Percentiles rank a stretch among this genome's conserved stretches.
Conservation (phyloP, 2,329 filamentous ascomycete genomes). For the Hypoxylon sp. region DNA sequence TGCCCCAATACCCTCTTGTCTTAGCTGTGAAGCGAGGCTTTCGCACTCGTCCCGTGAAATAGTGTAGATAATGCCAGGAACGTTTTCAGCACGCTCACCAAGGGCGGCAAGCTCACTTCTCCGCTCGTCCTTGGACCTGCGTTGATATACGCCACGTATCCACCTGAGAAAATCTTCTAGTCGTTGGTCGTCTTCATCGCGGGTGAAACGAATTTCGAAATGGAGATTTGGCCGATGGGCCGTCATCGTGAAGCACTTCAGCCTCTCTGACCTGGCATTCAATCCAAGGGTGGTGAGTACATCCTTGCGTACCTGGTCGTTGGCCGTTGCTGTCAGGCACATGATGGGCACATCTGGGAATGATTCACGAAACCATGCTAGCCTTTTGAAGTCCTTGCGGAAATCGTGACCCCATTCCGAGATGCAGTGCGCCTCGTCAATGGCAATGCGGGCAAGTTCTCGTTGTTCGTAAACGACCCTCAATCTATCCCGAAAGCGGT, state of each 20-base stretch:
- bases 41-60: slow-evolving; percentile 83
- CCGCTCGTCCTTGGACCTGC: slow-evolving; percentile 73
- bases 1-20: slow-evolving; percentile 78
- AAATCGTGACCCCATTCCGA: slow-evolving; percentile 99
- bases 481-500: slow-evolving; percentile 82
- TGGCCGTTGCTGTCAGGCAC: slow-evolving; percentile 93
- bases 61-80: slow-evolving; percentile 86
- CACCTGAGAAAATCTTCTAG: slow-evolving; percentile 82
- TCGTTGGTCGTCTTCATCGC: slow-evolving; percentile 79
- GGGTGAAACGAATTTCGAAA: slow-evolving; percentile 88
- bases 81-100: slow-evolving; percentile 71
- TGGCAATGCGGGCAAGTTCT: slow-evolving; percentile 88
- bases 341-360: slow-evolving; percentile 92
- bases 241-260: slow-evolving; percentile 85
- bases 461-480: slow-evolving; percentile 81
- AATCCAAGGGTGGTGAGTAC: slow-evolving; percentile 83
- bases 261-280: slow-evolving; percentile 67
- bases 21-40: slow-evolving; percentile 74
- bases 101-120: slow-evolving; percentile 69
- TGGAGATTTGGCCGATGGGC: slow-evolving; percentile 89
- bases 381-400: slow-evolving; percentile 88
- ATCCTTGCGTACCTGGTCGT: slow-evolving; percentile 83
- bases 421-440: slow-evolving; percentile 97
- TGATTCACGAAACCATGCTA: slow-evolving; percentile 86
- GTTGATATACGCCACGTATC: slow-evolving; percentile 79